Evolutionary conservation across 148 eudicot species (phyloP), one percentile per base, ranked within the genome.

Genomic region (Tetragonia tetragonoides): DNA sequence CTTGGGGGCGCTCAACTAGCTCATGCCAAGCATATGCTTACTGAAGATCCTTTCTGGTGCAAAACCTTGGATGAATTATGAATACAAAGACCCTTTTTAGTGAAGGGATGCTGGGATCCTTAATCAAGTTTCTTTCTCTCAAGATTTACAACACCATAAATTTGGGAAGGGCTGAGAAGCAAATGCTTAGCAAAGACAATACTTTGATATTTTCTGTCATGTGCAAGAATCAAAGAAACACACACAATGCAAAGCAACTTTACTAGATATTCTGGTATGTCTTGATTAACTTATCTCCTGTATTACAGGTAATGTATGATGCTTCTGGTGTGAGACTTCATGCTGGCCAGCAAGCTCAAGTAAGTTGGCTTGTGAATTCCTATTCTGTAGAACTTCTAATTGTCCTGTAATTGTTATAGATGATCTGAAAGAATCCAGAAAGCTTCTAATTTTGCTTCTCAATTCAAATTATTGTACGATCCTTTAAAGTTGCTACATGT

Each of bases 331-430:
- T 93, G 67, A 88, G 95, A 76, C 93, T 91, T 75, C 97, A 91
- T 89, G 95, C 97, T 74, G 95, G 95, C 23, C 92, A 92, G 46
- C 97, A 93, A 85, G 97, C 97, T 84, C 93, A 90, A 86, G 97
- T 93, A 85, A 89, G 91, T 67, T 81, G 62, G 57, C 24, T 49
- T 28, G 54, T 28, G 61, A 71, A 24, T 53, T 57, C 23, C 18
- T 16, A 23, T 38, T 70, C 21, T 62, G 73, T 23, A 40, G 34
- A 63, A 65, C 11, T 49, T 72, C 15, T 51, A 38, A 37, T 63
- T 62, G 7, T 39, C 40, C 12, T 10, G 38, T 44, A 15, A 42
- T 24, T 61, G 12, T n/a, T 70, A 2, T 21, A 16, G 21, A 24
- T 37, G 23, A 51, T 37, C 38, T 24, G 40, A 57, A 68, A 61